These are phyloP conservation scores for Cladobotryum protrusum DNA, from an alignment of 2,329 filamentous ascomycete genomes.

Conservation along the genomic window DNA sequence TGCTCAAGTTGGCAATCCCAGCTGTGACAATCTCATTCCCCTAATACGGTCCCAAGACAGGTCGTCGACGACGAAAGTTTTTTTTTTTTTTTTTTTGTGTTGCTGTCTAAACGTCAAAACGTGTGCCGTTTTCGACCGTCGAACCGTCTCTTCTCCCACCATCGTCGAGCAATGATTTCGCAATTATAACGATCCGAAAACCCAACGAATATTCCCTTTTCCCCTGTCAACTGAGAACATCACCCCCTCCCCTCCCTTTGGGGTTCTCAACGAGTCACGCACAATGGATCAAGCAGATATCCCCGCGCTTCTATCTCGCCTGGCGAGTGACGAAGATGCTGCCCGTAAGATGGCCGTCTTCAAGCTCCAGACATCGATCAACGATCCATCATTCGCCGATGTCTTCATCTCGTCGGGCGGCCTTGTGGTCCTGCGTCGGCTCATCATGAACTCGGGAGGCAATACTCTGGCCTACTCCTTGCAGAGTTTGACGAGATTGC, in stretches of 20 bases:
- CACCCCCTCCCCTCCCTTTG: constrained; percentile 1
- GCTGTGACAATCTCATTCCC: not conserved
- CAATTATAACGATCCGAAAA: constrained; percentile 1
- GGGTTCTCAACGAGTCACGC: constrained; percentile 3
- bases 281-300: constrained; percentile 62
- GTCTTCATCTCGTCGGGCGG: constrained; percentile 90
- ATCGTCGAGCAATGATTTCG: constrained; percentile 4
- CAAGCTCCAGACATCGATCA: constrained; percentile 92
- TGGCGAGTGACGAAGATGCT: constrained; percentile 73
- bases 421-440: constrained; percentile 68
- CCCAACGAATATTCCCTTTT: not conserved
- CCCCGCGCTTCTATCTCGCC: constrained; percentile 56
- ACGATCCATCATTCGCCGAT: constrained; percentile 93
- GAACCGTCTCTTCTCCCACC: not conserved
- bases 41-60: not conserved
- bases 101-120: too few relatives aligned
- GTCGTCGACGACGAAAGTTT: too few relatives aligned
- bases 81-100: too few relatives aligned
- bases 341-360: constrained; percentile 98
- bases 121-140: not conserved
- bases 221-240: not conserved
- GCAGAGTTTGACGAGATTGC: constrained; percentile 75
- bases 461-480: constrained; percentile 95
- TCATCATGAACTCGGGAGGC: constrained; percentile 79
- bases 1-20: not conserved